These are phyloP conservation scores for Calonectria pteridis DNA, from an alignment of 2,329 filamentous ascomycete genomes.

Conservation along the genomic window DNA sequence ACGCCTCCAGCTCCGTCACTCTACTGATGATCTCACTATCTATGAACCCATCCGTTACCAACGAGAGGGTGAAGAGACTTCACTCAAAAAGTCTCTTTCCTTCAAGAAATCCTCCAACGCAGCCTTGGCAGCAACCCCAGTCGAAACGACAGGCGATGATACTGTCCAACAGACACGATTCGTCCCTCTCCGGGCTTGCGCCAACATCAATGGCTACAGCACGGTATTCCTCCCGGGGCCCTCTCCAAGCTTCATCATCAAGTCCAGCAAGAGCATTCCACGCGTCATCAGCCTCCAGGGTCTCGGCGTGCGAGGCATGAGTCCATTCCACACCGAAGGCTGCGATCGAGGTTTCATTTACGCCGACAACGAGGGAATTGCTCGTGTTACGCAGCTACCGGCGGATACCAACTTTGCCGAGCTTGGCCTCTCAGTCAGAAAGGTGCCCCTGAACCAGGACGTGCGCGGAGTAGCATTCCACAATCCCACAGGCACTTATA, in stretches of 20 bases:
- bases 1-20: constrained; percentile 74
- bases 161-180: constrained; percentile 59
- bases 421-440: constrained; percentile 80
- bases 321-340: constrained; percentile 79
- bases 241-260: constrained; percentile 86
- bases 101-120: constrained; percentile 83
- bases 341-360: constrained; percentile 89
- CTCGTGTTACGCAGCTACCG: constrained; percentile 81
- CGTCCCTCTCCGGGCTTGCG: constrained; percentile 68
- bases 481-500: constrained; percentile 78
- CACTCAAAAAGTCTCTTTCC: constrained; percentile 70
- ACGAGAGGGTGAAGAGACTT: constrained; percentile 50
- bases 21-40: constrained; percentile 84
- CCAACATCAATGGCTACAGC: constrained; percentile 81
- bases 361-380: constrained; percentile 77
- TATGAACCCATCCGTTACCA: constrained; percentile 81
- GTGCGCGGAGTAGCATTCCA: constrained; percentile 83
- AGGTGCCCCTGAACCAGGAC: constrained; percentile 77
- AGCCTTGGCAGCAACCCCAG: constrained; percentile 70
- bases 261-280: constrained; percentile 82
- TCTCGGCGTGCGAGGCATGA: constrained; percentile 76
- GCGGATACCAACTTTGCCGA: constrained; percentile 76
- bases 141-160: constrained; percentile 64
- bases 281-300: constrained; percentile 81
- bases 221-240: constrained; percentile 85